Base-by-base conservation (phyloP, 2,329 filamentous ascomycete species). In the Fusarium napiforme region DNA sequence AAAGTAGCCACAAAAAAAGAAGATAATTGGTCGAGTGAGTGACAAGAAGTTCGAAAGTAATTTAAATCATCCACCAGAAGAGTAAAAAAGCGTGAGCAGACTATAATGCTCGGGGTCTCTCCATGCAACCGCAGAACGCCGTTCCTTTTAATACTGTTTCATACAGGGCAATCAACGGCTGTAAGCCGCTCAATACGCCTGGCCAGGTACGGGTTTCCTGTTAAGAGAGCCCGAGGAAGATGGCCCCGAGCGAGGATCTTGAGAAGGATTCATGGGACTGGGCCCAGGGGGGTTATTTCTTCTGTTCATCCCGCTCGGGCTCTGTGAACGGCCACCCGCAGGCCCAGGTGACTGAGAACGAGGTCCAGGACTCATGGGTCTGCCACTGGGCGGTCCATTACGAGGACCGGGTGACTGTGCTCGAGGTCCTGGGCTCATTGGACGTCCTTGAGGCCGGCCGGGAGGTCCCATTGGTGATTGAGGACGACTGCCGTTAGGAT, bases 191-290 rank as follows among this genome's bases (percentile, higher is more conserved):
- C 64, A 64, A 67, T 85, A 86, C 8, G 87, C 87, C 79, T 89
- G 87, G 40, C 87, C 87, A 10, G 88, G 87, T 45, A 90, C 85
- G 32, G 88, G 87, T 79, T 90, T 90, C 62, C 88, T 85, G 73
- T 81, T 84, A 67, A 89, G 83, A 32, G 85, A 81, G 45, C 83
- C 84, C 36, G 83, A 84, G 28, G 83, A 79, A 43, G 82, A 79
- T 63, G 81, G 81, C 62, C 76, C 79, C 60, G 71, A 81, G 55
- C 73, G 78, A 23, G 79, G 78, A 10, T 76, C 75, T 50, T 79
- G 78, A 34, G 72, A 79, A 43, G 86, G 85, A 74, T 84, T 85
- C 84, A 87, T 85, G 10, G 84, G 84, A 72, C 84, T 84, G 53
- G 85, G 80, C 64, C 86, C 85, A 5, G 85, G 81, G 40, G 84